Evolutionary conservation across 768 basidiomycete species (phyloP), one percentile per base, ranked within the genome.

Genomic region (Lyophyllum decastes): DNA sequence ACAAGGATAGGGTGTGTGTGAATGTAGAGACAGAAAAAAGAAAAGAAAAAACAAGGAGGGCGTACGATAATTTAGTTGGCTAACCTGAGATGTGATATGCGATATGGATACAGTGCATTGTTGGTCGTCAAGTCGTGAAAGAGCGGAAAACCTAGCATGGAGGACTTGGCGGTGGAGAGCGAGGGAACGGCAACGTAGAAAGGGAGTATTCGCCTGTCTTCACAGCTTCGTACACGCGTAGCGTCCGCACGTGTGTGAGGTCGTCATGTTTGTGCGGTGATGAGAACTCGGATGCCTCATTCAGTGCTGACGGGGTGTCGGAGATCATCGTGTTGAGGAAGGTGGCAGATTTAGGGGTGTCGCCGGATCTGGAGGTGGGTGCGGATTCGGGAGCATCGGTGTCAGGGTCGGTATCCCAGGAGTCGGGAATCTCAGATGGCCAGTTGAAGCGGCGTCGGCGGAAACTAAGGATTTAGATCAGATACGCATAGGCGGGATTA

Each of bases 381-480:
- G 50, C 41, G 46, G 48, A 49, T 64, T 60, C 68, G 44, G 64
- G 43, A 43, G 61, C 57, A 24, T 62, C 33, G 25, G 35, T 27
- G 7, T 73, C 73, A 27, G 67, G 27, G 47, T 68, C 67, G 53
- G 63, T 63, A 59, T 76, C 76, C 49, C 61, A 57, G 45, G 27
- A 55, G 46, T 52, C 46, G 4, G 73, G 66, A 27, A 70, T 67
- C 44, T 82, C 79, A 40, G 77, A 72, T 5, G 87, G 86, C 88
- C 87, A 90, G 63, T 88, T 83, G 67, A 90, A 83, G 41, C 89
- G 83, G 55, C 74, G 75, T 51, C 87, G 82, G 40, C 84, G 83
- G 73, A 89, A 90, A 58, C 89, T 90, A 50, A 26, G 12, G 60
- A 14, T 63, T 53, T 60, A 19, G 30, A 49, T 64, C 30, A 52